These are phyloP conservation scores for Zostera marina DNA, from an alignment of 116 monocot genomes.

Conservation along the genomic window DNA sequence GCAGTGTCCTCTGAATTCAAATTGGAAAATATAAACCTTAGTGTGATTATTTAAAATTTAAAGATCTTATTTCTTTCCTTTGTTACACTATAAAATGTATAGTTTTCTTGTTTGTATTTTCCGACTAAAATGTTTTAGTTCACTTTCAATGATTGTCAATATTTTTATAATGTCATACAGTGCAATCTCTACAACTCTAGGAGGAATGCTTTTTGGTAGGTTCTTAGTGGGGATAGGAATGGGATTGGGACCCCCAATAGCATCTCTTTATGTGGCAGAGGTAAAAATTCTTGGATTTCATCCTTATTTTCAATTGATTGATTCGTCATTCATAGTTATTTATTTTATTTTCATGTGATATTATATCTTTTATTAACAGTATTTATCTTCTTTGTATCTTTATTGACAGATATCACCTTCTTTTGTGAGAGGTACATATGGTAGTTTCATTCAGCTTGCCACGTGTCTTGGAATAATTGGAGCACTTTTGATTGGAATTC, in stretches of 20 bases:
- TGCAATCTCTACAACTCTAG: constrained; percentile 50
- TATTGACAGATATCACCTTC: constrained; percentile 75
- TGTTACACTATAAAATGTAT: not conserved
- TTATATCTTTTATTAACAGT: constrained; percentile 17
- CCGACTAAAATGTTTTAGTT: not conserved
- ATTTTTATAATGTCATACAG: constrained; percentile 17
- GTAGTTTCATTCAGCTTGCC: constrained; percentile 95
- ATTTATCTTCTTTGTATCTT: constrained; percentile 47
- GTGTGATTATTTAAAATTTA: not conserved
- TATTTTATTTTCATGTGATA: not conserved
- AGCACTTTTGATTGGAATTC: constrained; percentile 67
- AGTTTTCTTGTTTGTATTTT: not conserved
- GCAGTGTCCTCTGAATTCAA: no score
- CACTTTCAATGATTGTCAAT: not conserved
- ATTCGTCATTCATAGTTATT: not conserved
- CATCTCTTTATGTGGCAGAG: constrained; percentile 92
- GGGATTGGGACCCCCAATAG: constrained; percentile 89
- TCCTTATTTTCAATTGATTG: not conserved
- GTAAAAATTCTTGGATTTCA: constrained; percentile 15
- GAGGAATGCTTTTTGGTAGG: constrained; percentile 86
- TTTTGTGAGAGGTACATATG: constrained; percentile 88
- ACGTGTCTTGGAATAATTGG: constrained; percentile 90
- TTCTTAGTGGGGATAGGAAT: constrained; percentile 93
- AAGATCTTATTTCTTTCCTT: not conserved
- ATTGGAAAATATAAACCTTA: no score